phyloP scores from a whole-genome alignment of 106 monocot species.

The Dioscorea alata region DNA sequence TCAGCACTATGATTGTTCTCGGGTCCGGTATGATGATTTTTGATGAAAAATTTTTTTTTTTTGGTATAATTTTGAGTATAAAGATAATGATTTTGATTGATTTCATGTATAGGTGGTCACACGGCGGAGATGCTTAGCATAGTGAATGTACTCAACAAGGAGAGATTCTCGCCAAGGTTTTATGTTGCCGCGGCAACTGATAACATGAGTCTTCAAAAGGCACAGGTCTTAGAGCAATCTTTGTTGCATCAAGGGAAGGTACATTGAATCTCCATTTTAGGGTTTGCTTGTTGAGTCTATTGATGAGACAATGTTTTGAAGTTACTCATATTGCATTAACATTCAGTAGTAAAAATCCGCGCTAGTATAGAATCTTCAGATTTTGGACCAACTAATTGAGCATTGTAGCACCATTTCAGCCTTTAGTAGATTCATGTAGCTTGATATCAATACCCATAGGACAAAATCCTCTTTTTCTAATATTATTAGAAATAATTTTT shows the following conservation, averaged over 20 bases:
- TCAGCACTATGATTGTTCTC: conserved; percentile 57
- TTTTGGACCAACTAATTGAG: too few species aligned
- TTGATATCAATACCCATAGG: too few species aligned
- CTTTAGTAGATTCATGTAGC: too few species aligned
- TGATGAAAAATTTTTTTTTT: neutral
- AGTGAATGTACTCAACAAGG: conserved; percentile 55
- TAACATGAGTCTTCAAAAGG: conserved; percentile 91
- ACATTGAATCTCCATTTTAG: neutral
- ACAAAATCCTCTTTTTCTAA: too few species aligned
- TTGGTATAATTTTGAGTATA: neutral
- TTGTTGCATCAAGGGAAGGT: conserved; percentile 37
- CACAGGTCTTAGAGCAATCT: conserved; percentile 57
- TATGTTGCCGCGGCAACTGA: conserved; percentile 81
- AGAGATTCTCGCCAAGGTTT: conserved; percentile 56
- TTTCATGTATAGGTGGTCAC: conserved; percentile 57
- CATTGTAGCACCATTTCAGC: too few species aligned
- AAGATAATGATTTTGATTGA: neutral
- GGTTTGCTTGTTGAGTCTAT: too few species aligned
- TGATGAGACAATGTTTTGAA: too few species aligned
- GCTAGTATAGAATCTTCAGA: too few species aligned
- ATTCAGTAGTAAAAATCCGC: too few species aligned
- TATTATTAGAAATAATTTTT: too few species aligned
- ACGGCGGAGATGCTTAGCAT: conserved; percentile 95
- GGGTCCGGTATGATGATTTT: conserved; percentile 47
- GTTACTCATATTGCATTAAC: too few species aligned